Base-by-base conservation (phyloP, 2,329 filamentous ascomycete species). In the Exophiala mesophila region DNA sequence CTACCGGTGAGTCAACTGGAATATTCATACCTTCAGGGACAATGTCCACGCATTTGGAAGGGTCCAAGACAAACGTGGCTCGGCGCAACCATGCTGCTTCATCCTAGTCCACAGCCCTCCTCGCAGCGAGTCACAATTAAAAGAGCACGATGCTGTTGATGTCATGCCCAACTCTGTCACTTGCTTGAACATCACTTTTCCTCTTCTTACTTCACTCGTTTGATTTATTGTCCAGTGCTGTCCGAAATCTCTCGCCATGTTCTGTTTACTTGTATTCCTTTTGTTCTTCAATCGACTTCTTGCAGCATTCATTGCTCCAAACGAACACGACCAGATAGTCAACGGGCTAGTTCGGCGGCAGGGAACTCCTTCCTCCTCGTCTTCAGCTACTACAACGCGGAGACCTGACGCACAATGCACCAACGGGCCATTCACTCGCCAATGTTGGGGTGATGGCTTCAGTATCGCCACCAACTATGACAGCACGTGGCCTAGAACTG, bases 401-500 rank as follows among this genome's bases (percentile, higher is more conserved):
- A 44, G 29, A 18, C 21, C 49, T 5, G 46, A 54, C 23, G 29
- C 47, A 3, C 35, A 47, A 39, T 58, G 55, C 39, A 50, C 45
- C 23, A 49, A 58, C 23, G 44, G 46, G 15, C 46, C 56, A 6
- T 28, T 42, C 17, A 54, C 46, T 15, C 50, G 56, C n/a, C 39
- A 44, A 24, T 57, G 56, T 33, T 58, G 56, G 56, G 49, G 45
- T 18, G 45, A 47, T 34, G 55, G 52, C 20, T 56, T 48, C 41
- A 52, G 50, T 31, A 55, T 58, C 26, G 41, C 47, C 17, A 58
- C 54, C 16, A 53, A 58, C 33, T 53, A 55, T 32, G 55, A 57
- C 16, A 43, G 41, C 13, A 43, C 43, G 19, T 57, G 56, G 56
- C 55, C 55, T 10, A 51, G 44, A 17, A 58, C 54, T 5, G 52